A percentile compares a stretch with the other conserved stretches of the same genome.
These are phyloP conservation scores for Dactylellina sp. DNA, from an alignment of 2,329 filamentous ascomycete species.

Conservation along the genomic window DNA sequence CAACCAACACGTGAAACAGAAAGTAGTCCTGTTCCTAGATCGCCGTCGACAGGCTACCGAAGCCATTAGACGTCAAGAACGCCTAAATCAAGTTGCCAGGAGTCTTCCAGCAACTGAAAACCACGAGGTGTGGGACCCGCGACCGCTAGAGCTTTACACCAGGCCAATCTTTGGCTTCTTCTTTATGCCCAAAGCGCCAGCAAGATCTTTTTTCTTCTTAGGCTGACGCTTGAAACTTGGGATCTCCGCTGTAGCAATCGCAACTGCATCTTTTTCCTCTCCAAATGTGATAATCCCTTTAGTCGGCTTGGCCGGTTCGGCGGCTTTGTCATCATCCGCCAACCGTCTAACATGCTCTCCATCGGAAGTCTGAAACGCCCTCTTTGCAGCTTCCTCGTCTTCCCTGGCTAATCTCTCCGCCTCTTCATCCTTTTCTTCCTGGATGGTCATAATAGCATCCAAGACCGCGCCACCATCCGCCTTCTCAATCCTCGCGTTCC, in stretches of 20 bases:
- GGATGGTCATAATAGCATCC: slow-evolving; percentile 68
- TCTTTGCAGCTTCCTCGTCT: slow-evolving; percentile 82
- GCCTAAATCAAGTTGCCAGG: slow-evolving; percentile 7
- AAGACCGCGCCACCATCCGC: slow-evolving; percentile 75
- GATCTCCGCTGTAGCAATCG: slow-evolving; percentile 62
- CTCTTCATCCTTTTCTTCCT: slow-evolving; percentile 71
- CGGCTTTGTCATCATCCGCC: slow-evolving; percentile 51
- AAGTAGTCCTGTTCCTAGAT: slow-evolving; percentile 12
- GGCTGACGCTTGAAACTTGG: slow-evolving; percentile 79
- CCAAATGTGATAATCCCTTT: slow-evolving; percentile 61
- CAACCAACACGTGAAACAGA: slow-evolving; percentile 2
- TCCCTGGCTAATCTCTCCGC: slow-evolving; percentile 78
- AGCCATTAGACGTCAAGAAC: not conserved
- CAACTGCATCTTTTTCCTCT: slow-evolving; percentile 61
- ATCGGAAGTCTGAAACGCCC: slow-evolving; percentile 74
- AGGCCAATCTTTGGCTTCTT: slow-evolving; percentile 74
- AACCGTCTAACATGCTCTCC: slow-evolving; percentile 60
- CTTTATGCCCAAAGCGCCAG: slow-evolving; percentile 83
- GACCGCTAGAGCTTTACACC: slow-evolving; percentile 64
- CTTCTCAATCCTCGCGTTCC: slow-evolving; percentile 88
- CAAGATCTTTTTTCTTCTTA: slow-evolving; percentile 88
- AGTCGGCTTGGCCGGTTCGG: slow-evolving; percentile 44
- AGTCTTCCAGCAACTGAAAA: not conserved
- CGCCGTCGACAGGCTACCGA: slow-evolving; percentile 4
- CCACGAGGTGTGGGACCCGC: slow-evolving; percentile 27